Percentiles rank a stretch among this genome's conserved stretches.
Evolutionary conservation across 768 basidiomycete genomes (phyloP).

Genomic region (Tulasnella sp.): DNA sequence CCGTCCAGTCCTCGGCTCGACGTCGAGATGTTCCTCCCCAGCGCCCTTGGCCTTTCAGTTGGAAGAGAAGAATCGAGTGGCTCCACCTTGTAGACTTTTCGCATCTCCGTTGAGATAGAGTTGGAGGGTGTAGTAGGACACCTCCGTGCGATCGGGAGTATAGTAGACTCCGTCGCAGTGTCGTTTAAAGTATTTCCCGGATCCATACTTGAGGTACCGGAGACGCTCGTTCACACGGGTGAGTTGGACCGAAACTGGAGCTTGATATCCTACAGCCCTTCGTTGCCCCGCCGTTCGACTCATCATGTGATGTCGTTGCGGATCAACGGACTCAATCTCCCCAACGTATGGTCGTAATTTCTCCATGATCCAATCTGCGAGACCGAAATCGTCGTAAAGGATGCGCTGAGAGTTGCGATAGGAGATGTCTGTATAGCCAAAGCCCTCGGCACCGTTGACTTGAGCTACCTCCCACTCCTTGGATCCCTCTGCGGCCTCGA

Average conservation of each 20-base stretch:
- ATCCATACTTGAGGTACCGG: constrained; percentile 16
- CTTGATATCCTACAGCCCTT: neutral
- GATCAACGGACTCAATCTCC: constrained; percentile 2
- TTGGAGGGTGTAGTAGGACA: constrained; percentile 18
- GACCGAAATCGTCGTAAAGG: constrained; percentile 15
- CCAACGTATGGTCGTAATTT: constrained; percentile 12
- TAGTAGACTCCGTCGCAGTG: constrained; percentile 14
- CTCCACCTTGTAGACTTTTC: constrained; percentile 14
- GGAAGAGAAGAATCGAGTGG: constrained; percentile 9
- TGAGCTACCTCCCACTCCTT: constrained; percentile 8
- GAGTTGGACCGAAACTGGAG: constrained; percentile 1
- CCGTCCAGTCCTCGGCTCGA: constrained; percentile 14
- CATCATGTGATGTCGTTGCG: neutral
- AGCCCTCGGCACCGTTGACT: neutral
- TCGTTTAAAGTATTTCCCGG: constrained; percentile 17
- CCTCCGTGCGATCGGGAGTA: constrained; percentile 11
- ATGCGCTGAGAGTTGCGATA: constrained; percentile 18
- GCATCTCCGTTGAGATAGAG: constrained; percentile 17
- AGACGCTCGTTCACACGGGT: constrained; percentile 13
- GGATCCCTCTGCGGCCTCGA: constrained; percentile 4
- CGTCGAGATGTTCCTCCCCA: constrained; percentile 9
- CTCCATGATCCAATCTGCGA: constrained; percentile 16
- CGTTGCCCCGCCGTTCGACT: neutral
- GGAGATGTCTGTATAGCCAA: neutral
- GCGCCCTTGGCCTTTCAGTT: neutral